phyloP scores from a whole-genome alignment of 257 asterid genomes.

The Scutellaria baicalensis region DNA sequence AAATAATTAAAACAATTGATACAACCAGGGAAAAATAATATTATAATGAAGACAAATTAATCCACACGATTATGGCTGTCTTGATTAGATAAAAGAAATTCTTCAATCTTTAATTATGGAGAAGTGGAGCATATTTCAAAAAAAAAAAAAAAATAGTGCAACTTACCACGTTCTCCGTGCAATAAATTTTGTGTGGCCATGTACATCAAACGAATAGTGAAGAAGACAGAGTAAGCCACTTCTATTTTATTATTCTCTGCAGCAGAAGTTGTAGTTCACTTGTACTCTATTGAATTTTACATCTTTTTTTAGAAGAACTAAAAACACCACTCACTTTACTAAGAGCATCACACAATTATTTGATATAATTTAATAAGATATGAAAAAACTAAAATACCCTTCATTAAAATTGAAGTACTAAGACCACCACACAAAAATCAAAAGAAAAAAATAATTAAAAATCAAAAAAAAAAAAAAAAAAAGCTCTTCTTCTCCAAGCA shows the following conservation, averaged over 20 bases:
- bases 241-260: background rate
- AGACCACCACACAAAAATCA: too few relatives aligned
- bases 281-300: background rate
- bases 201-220: background rate
- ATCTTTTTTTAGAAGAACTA: background rate
- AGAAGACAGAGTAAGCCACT: background rate
- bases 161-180: constrained; percentile 15
- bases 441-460: too few relatives aligned
- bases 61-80: background rate
- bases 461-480: too few relatives aligned
- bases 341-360: too few relatives aligned
- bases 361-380: too few relatives aligned
- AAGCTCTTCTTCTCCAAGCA: too few relatives aligned
- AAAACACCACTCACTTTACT: too few relatives aligned
- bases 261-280: background rate
- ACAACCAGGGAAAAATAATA: background rate
- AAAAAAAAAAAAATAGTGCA: too few relatives aligned
- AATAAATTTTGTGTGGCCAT: background rate
- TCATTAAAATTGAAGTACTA: too few relatives aligned
- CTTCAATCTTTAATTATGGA: background rate
- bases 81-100: background rate
- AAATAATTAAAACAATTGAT: background rate
- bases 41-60: background rate
- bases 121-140: background rate
- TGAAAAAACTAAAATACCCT: too few relatives aligned